Percentiles rank a stretch among this genome's conserved stretches.
Conservation (phyloP, 2,329 filamentous ascomycete species). For the Pyrenophora seminiperda region DNA sequence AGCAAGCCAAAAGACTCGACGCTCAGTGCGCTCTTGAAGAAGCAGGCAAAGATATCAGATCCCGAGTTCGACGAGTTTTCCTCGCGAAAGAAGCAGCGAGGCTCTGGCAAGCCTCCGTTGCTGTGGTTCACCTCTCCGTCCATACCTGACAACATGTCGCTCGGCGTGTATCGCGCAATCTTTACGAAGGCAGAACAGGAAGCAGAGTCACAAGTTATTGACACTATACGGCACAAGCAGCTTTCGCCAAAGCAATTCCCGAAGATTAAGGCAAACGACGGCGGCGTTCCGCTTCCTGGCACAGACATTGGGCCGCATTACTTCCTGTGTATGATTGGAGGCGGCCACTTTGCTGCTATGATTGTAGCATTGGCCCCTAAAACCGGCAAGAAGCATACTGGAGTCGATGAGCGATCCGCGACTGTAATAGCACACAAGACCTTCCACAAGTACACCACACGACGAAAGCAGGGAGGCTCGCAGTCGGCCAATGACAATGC, state of each 20-base stretch:
- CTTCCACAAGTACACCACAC: slow-evolving; percentile 95
- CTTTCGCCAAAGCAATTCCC: slow-evolving; percentile 64
- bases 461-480: slow-evolving; percentile 92
- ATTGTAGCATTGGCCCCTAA: slow-evolving; percentile 86
- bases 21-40: slow-evolving; percentile 77
- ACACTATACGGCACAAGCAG: slow-evolving; percentile 77
- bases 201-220: slow-evolving; percentile 63
- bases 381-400: slow-evolving; percentile 69
- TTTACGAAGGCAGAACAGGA: slow-evolving; percentile 75
- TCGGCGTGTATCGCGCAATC: slow-evolving; percentile 84
- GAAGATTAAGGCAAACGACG: slow-evolving; percentile 56
- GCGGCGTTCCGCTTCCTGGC: slow-evolving; percentile 62
- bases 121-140: slow-evolving; percentile 83
- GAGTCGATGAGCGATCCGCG: slow-evolving; percentile 80
- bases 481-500: slow-evolving; percentile 93
- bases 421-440: slow-evolving; percentile 94
- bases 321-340: slow-evolving; percentile 98
- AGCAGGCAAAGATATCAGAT: slow-evolving; percentile 75
- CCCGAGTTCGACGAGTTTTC: slow-evolving; percentile 56
- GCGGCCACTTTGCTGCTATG: slow-evolving; percentile 97
- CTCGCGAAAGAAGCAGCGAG: slow-evolving; percentile 58
- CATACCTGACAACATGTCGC: slow-evolving; percentile 76
- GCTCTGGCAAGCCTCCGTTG: slow-evolving; percentile 71
- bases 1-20: slow-evolving; percentile 67
- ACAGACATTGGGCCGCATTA: slow-evolving; percentile 78